These are phyloP conservation scores for Cyclocybe cylindracea DNA, from an alignment of 768 basidiomycete genomes.

Conservation along the genomic window DNA sequence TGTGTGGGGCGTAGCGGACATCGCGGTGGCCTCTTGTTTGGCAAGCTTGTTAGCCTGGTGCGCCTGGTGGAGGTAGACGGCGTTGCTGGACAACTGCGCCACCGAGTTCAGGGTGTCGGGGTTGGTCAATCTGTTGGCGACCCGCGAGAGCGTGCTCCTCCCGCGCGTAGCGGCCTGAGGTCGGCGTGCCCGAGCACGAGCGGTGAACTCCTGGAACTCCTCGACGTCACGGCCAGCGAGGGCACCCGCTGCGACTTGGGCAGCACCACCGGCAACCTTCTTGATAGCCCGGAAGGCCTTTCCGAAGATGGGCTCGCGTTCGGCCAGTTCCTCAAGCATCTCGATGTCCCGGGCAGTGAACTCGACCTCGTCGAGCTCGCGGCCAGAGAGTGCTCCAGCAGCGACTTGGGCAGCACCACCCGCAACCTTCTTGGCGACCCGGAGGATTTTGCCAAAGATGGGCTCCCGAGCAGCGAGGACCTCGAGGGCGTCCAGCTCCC, in stretches of 20 bases:
- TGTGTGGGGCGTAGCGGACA: too few relatives aligned
- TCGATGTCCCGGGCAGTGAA: slow-evolving; percentile 4
- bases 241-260: slow-evolving; percentile 3
- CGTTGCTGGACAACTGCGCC: too few relatives aligned
- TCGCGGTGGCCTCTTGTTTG: too few relatives aligned
- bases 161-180: too few relatives aligned
- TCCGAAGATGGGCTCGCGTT: neutral
- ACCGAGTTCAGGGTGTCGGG: too few relatives aligned
- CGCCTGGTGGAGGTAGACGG: too few relatives aligned
- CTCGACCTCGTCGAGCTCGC: slow-evolving; percentile 2
- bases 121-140: too few relatives aligned
- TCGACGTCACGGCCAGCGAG: too few relatives aligned
- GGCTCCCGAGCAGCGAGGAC: slow-evolving; percentile 5
- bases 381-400: slow-evolving; percentile 1
- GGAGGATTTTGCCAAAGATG: slow-evolving; percentile 4
- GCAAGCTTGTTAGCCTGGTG: too few relatives aligned
- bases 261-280: slow-evolving; percentile 6
- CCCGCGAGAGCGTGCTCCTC: too few relatives aligned
- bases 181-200: too few relatives aligned
- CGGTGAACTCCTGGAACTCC: too few relatives aligned
- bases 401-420: slow-evolving; percentile 9
- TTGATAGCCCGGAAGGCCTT: slow-evolving; percentile 8
- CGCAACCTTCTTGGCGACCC: slow-evolving; percentile 8
- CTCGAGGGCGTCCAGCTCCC: neutral
- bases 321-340: neutral